Evolutionary conservation across 768 basidiomycete genomes (phyloP), one percentile per base, ranked within the genome.

Genomic region (Tylopilus vinaceipallidus): DNA sequence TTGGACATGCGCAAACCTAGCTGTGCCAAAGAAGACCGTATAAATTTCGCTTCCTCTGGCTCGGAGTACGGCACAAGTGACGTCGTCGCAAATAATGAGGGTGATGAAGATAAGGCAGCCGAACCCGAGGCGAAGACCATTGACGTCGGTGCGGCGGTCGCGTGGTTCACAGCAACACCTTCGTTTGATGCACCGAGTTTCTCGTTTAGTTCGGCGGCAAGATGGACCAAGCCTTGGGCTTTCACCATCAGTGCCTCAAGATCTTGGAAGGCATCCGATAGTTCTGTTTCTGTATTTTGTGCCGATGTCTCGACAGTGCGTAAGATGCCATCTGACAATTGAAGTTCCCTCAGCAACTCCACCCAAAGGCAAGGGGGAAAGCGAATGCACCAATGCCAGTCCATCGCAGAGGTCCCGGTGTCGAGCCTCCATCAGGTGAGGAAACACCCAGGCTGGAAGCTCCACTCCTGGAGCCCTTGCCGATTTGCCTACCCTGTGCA

Each of bases 201-300:
- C 49, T 89, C 82, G 61, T 91, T 94, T 53, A 98, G 79, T 32
- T 95, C 87, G 44, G 84, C 86, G 3, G 95, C 94, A 20, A 98
- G 77, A 26, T 80, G 80, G 49, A 95, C 94, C 84, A 98, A 95
- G 57, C 95, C 92, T 55, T 83, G 86, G 1, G 94, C 93, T 63
- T 95, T 90, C 41, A 86, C 75, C 88, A 90, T 94, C 39, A 98
- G 71, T 0, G 86, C 87, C 63, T 98, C 92, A 29, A 98, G 78
- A 61, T 98, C 97, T 56, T 83, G 75, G 27, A 98, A 75, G 0
- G 93, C 89, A 55, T 84, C 82, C 22, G 77, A 75, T 71, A 98
- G 80, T 54, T 84, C 75, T 8, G 77, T 78, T 38, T 83, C 78
- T 14, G 83, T 75, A 5, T 75, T 78, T 57, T 84, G 78, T 1